A percentile compares a stretch with the other conserved stretches of the same genome.
Conservation (phyloP, 345 rosid genomes). For the Clausena lansium region DNA sequence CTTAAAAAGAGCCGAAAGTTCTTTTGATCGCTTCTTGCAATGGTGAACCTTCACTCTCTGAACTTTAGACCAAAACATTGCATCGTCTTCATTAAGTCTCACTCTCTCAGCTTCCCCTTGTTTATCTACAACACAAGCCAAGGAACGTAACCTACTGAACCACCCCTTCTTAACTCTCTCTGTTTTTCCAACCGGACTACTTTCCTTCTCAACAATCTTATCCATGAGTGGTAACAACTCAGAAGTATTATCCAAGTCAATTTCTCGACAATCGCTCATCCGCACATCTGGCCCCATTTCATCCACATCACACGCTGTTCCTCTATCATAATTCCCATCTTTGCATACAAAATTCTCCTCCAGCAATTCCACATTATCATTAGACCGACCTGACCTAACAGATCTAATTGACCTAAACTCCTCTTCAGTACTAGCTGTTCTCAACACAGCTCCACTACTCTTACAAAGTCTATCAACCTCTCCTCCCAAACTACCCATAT, state of each 20-base stretch:
- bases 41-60: constrained; percentile 73
- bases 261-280: constrained; percentile 18
- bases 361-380: constrained; percentile 33
- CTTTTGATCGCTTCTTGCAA: constrained; percentile 51
- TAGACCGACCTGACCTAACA: constrained; percentile 36
- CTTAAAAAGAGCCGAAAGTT: constrained; percentile 67
- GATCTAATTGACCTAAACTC: constrained; percentile 52
- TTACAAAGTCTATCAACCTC: constrained; percentile 38
- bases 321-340: constrained; percentile 35
- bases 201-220: constrained; percentile 31
- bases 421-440: constrained; percentile 37
- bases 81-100: constrained; percentile 29
- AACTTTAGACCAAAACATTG: constrained; percentile 30
- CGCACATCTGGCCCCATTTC: constrained; percentile 22
- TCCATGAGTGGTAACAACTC: constrained; percentile 15
- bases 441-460: constrained; percentile 50
- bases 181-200: constrained; percentile 17
- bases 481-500: constrained; percentile 21
- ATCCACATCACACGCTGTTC: constrained; percentile 23
- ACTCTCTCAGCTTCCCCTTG: constrained; percentile 37
- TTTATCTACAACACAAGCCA: constrained; percentile 50
- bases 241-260: constrained; percentile 19
- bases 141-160: constrained; percentile 55
- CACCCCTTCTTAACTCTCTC: constrained; percentile 58
- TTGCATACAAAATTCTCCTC: constrained; percentile 30